Evolutionary conservation across 2,329 filamentous ascomycete species (phyloP), one percentile per base, ranked within the genome.

Genomic region (Cadophora luteo-olivacea): DNA sequence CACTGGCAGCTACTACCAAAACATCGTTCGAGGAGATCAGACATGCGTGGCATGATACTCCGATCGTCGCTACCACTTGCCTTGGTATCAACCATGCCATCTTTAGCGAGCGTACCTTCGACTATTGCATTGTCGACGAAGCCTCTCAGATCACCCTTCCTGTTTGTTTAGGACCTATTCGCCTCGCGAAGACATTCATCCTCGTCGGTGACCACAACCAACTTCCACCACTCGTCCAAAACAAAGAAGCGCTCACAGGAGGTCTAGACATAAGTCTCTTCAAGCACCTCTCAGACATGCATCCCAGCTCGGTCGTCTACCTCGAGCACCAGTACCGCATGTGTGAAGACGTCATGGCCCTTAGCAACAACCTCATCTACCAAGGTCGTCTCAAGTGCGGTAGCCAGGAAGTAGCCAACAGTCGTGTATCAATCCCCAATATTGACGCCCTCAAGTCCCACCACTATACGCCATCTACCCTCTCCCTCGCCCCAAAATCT

Each of bases 71-170:
- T 4, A 97, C 96, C 0, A 98, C 96, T 0, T 99, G 96, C 77
- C 86, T 99, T 32, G 93, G 94, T 2, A 92, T 97, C 77, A 95
- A 91, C 74, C 96, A 99, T 78, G 86, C 90, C 2, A 83, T 99
- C 9, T 98, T 99, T 81, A 91, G 88, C 67, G 92, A 95, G 76
- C 91, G 96, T 4, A 89, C 91, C 0, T 99, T 99, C 74, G 96
- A 99, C 80, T 98, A 97, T 78, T 99, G 96, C 77, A 98, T 99
- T 71, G 95, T 99, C 4, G 96, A 99, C 73, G 96, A 99, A 80
- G 96, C 96, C 0, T 97, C 94, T 1, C 96, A 99, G 76, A 98
- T 99, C 77, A 99, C 96, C 0, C 83, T 99, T 24, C 96, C 96
- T 0, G 95, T 97, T 24, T 98, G 96, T 72, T 84, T 98, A 0